phyloP scores from a whole-genome alignment of 768 basidiomycete genomes.

The Lactarius sanguifluus region DNA sequence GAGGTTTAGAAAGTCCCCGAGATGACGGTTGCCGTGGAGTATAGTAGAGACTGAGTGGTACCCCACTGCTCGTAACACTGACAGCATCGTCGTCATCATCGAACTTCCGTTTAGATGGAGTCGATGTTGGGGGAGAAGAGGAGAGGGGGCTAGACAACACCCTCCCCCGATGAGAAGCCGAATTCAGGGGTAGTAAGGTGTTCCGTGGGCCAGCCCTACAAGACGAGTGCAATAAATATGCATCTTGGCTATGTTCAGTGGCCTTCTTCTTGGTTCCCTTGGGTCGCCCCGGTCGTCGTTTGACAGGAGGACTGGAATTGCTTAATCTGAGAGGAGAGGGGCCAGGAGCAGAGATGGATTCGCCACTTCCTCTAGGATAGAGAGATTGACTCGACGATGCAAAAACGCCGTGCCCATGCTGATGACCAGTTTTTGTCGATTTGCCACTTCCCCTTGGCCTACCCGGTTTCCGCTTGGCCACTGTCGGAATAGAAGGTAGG shows the following conservation, averaged over 20 bases:
- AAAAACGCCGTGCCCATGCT: constrained; percentile 11
- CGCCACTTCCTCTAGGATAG: not conserved
- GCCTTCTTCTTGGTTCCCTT: constrained; percentile 6
- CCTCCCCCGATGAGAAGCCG: not conserved
- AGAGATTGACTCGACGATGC: not conserved
- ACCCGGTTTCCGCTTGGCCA: constrained; percentile 23
- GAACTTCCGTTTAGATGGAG: constrained; percentile 24
- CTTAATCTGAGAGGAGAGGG: not conserved
- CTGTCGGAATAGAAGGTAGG: not conserved
- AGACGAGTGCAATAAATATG: not conserved
- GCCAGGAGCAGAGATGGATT: not conserved
- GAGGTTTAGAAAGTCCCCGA: not conserved
- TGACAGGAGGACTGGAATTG: not conserved
- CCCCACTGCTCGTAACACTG: constrained; percentile 17
- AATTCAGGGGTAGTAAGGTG: not conserved
- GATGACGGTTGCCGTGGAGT: constrained; percentile 9
- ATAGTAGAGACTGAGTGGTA: constrained; percentile 28
- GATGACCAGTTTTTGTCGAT: constrained; percentile 22
- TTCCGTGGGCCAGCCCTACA: not conserved
- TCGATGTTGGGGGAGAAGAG: not conserved
- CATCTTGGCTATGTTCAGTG: not conserved
- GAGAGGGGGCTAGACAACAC: not conserved
- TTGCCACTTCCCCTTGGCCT: constrained; percentile 33
- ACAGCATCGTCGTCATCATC: constrained; percentile 8
- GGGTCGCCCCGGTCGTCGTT: not conserved